Conservation (phyloP, 2,329 filamentous ascomycete species). For the Verticillium dahliae region DNA sequence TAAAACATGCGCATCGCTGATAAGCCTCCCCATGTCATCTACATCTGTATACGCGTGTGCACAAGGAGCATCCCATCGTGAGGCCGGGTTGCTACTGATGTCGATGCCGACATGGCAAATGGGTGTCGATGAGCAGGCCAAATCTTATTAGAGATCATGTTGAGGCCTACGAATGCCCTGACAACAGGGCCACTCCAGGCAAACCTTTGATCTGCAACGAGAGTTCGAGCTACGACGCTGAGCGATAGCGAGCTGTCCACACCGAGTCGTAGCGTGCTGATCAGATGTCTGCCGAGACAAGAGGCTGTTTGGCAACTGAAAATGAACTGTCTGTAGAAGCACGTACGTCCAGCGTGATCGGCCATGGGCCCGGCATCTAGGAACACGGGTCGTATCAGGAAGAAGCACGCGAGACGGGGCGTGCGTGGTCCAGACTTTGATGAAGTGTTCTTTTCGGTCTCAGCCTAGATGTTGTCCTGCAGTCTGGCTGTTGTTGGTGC, state of each 20-base stretch:
- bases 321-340: not conserved
- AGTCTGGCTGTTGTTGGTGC: not conserved
- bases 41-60: not conserved
- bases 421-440: not conserved
- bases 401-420: not conserved
- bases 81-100: not conserved
- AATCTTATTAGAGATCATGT: too few species aligned
- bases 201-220: not conserved
- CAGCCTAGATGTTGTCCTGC: not conserved
- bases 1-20: not conserved
- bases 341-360: not conserved
- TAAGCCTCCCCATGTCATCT: too few species aligned
- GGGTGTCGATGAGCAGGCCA: too few species aligned
- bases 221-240: not conserved
- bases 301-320: not conserved
- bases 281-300: not conserved
- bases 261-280: not conserved
- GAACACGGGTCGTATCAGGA: not conserved
- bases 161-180: not conserved
- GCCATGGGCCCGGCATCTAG: not conserved
- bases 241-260: not conserved
- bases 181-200: not conserved
- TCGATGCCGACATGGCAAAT: too few species aligned
- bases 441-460: not conserved
- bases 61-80: too few species aligned